Conservation (phyloP, 2,329 filamentous ascomycete species). For the Rhynchosporium agropyri region DNA sequence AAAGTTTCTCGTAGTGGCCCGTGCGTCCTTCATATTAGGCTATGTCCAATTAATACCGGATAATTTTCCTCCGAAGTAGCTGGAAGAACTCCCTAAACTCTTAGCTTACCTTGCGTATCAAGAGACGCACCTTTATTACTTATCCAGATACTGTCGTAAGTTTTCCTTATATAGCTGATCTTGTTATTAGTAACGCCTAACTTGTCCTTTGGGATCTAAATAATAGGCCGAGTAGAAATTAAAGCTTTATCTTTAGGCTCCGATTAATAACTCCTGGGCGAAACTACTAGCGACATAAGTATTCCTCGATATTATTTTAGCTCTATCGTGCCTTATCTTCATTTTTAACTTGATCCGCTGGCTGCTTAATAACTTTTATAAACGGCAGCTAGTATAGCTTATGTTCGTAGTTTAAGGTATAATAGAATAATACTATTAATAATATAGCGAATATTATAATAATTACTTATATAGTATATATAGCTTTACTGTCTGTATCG, state of each 20-base stretch:
- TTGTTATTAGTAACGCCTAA: conserved; percentile 2
- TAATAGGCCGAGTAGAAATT: not conserved
- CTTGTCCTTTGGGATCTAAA: conserved; percentile 3
- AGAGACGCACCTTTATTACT: conserved; percentile 3
- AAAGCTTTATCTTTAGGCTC: conserved; percentile 3
- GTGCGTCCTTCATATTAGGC: not conserved
- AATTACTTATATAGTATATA: conserved; percentile 31
- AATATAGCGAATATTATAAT: conserved; percentile 27
- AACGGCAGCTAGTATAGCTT: conserved; percentile 4
- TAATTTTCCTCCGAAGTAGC: not conserved
- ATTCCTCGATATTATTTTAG: not conserved
- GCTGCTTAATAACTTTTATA: conserved; percentile 2
- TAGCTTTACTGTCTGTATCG: conserved; percentile 24
- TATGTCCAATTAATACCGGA: conserved; percentile 1
- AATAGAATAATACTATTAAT: not conserved
- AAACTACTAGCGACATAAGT: not conserved
- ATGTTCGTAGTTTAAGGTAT: not conserved
- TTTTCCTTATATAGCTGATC: conserved; percentile 8
- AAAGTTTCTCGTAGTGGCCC: not conserved
- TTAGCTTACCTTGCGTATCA: not conserved
- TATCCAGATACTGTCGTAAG: conserved; percentile 1
- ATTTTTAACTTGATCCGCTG: not conserved
- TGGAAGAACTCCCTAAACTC: not conserved
- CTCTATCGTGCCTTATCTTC: not conserved
- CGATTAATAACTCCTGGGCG: not conserved